Percentiles rank a stretch among this genome's conserved stretches.
These are phyloP conservation scores for Colletotrichum chrysophilum DNA, from an alignment of 2,329 filamentous ascomycete genomes.

Conservation along the genomic window DNA sequence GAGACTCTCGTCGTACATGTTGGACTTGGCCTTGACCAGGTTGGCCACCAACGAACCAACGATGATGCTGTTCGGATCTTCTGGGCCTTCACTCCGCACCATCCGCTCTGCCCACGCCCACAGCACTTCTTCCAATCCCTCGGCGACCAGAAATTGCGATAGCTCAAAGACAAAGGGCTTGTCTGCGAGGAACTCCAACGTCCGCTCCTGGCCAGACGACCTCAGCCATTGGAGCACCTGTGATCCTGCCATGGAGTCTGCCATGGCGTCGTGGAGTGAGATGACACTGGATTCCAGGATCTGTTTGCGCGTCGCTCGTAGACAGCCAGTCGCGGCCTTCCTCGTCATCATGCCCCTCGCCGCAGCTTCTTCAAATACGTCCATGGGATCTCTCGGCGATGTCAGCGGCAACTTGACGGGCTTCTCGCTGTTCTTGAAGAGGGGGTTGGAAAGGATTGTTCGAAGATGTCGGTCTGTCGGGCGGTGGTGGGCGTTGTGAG, in stretches of 20 bases:
- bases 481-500: slow-evolving; percentile 28
- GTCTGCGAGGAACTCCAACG: slow-evolving; percentile 50
- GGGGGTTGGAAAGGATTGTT: slow-evolving; percentile 61
- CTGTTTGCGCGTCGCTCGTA: slow-evolving; percentile 51
- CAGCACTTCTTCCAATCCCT: slow-evolving; percentile 53
- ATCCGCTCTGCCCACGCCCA: slow-evolving; percentile 53
- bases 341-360: slow-evolving; percentile 62
- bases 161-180: slow-evolving; percentile 43
- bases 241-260: slow-evolving; percentile 48
- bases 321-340: slow-evolving; percentile 57
- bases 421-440: slow-evolving; percentile 49
- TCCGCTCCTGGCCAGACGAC: slow-evolving; percentile 51
- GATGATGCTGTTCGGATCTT: background rate
- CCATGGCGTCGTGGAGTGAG: slow-evolving; percentile 38
- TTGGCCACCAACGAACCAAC: slow-evolving; percentile 35
- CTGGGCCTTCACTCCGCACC: slow-evolving; percentile 24
- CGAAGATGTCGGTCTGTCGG: slow-evolving; percentile 58
- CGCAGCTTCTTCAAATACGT: slow-evolving; percentile 62
- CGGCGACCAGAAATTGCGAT: slow-evolving; percentile 56
- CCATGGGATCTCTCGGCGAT: slow-evolving; percentile 48
- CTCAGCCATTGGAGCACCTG: slow-evolving; percentile 60
- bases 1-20: slow-evolving; percentile 41
- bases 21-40: slow-evolving; percentile 49
- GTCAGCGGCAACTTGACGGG: slow-evolving; percentile 1
- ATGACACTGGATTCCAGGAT: slow-evolving; percentile 38